Evolutionary conservation across 2,329 filamentous ascomycete species (phyloP), one percentile per base, ranked within the genome.

Genomic region (Aspergillus sp.): DNA sequence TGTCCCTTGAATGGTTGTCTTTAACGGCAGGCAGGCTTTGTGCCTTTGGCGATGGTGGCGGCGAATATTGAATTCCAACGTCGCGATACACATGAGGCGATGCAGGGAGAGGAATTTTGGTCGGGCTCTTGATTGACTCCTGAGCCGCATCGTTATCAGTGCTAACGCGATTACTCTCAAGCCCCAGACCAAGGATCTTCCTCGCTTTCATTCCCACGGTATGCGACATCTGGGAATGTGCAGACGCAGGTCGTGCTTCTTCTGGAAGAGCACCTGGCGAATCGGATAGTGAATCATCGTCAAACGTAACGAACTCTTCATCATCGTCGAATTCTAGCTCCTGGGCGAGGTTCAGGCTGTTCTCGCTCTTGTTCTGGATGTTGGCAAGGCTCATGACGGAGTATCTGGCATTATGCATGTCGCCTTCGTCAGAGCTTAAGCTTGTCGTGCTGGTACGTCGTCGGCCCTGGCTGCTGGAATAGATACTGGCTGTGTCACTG

Each of bases 291-390:
- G 88, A 85, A 41, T 84, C 79, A 53, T 90, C 84, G 32, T 86
- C 85, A 53, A 86, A 79, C 39, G 81, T 77, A 33, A 73, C 73
- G 45, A 74, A 57, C 41, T 74, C 74, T 27, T 90, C 88, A 48
- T 91, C 87, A 51, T 87, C 86, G 49, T 90, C 88, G 52, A 95
- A 86, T 52, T 88, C 84, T 47, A 98, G 78, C 70, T 98, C 93
- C 58, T 97, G 90, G 0, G 93, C 93, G 37, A 98, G 76, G 53
- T 86, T 95, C 50, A 89, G 69, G 1, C 85, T 86, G 57, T 30
- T 30, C 22, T 82, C 83, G 3, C 72, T 61, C 61, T 84, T 85
- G 17, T 76, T 78, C 49, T 76, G 72, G 7, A 71, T 69, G 52
- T 76, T 75, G 6, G 71, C 68, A n/a, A 78, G 75, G 53, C 77